Evolutionary conservation across 352 stramenopile species (phyloP).

Genomic region (Globisporangium paroecandrum): DNA sequence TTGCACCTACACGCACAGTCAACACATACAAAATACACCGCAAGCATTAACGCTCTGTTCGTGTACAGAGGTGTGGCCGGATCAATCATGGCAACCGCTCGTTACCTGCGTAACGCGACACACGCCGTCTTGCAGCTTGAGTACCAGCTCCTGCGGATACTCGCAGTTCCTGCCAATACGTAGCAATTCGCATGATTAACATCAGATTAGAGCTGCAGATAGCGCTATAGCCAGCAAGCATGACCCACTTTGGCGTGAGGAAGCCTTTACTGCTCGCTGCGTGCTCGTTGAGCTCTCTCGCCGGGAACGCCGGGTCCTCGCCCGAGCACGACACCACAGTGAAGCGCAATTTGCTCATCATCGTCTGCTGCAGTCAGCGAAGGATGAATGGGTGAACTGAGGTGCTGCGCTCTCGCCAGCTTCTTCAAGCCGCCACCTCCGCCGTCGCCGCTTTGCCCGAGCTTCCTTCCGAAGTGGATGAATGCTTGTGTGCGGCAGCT

Average conservation of each 20-base stretch:
- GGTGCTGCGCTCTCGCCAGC: not conserved
- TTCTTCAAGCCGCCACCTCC: not conserved
- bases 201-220: not conserved
- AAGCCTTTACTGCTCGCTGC: constrained; percentile 52
- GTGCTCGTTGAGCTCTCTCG: constrained; percentile 83
- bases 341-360: constrained; percentile 85
- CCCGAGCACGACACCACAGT: constrained; percentile 80
- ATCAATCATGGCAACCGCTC: not conserved
- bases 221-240: not conserved
- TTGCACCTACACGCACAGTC: constrained; percentile 45
- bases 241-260: constrained; percentile 71
- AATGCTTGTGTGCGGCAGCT: not conserved
- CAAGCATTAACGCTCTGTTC: not conserved
- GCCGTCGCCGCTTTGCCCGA: not conserved
- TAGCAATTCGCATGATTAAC: not conserved
- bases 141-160: constrained; percentile 92
- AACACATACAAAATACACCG: not conserved
- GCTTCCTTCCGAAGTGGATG: too few species aligned
- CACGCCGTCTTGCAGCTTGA: constrained; percentile 71
- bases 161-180: constrained; percentile 71
- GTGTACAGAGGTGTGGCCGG: not conserved
- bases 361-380: not conserved
- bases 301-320: constrained; percentile 84
- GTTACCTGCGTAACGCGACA: constrained; percentile 64
- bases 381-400: not conserved